Percentiles rank a stretch among this genome's conserved stretches.
Evolutionary conservation across 1,284 basidiomycete genomes (phyloP).

Genomic region (Melanopsichium pennsylvanicum): DNA sequence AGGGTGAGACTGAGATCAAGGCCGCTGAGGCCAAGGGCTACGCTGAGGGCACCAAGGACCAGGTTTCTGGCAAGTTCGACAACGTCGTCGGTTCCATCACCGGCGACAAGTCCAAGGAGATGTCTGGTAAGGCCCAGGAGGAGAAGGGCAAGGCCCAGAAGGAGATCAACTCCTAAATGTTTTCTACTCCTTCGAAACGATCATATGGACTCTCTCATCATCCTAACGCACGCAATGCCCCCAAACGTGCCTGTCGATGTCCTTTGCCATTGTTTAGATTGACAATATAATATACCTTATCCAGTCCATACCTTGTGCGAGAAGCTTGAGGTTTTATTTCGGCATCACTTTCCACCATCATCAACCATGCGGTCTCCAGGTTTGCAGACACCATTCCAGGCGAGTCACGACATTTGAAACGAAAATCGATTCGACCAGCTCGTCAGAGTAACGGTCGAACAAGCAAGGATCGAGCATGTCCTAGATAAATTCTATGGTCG

Average conservation of each 20-base stretch:
- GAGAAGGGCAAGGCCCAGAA: constrained; percentile 53
- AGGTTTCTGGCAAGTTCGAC: constrained; percentile 58
- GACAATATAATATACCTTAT: constrained; percentile 9
- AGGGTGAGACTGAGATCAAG: constrained; percentile 57
- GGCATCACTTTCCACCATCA: neutral
- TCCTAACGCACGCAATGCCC: too few relatives aligned
- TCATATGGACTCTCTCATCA: constrained; percentile 1
- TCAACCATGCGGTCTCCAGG: too few relatives aligned
- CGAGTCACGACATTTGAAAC: too few relatives aligned
- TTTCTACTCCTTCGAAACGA: neutral
- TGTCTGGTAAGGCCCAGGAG: constrained; percentile 49
- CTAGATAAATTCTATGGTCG: too few relatives aligned
- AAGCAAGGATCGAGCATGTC: too few relatives aligned
- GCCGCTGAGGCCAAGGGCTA: constrained; percentile 56
- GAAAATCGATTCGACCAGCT: too few relatives aligned
- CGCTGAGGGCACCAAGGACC: constrained; percentile 57
- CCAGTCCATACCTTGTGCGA: neutral
- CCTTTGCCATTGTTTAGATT: too few relatives aligned
- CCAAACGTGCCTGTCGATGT: too few relatives aligned
- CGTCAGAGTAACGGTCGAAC: too few relatives aligned
- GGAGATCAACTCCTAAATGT: constrained; percentile 46
- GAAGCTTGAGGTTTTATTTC: too few relatives aligned
- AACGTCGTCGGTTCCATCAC: constrained; percentile 53
- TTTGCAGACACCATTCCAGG: too few relatives aligned
- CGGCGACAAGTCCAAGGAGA: constrained; percentile 54